These are phyloP conservation scores for Nicotiana tabacum DNA, from an alignment of 257 asterid species.

Conservation along the genomic window DNA sequence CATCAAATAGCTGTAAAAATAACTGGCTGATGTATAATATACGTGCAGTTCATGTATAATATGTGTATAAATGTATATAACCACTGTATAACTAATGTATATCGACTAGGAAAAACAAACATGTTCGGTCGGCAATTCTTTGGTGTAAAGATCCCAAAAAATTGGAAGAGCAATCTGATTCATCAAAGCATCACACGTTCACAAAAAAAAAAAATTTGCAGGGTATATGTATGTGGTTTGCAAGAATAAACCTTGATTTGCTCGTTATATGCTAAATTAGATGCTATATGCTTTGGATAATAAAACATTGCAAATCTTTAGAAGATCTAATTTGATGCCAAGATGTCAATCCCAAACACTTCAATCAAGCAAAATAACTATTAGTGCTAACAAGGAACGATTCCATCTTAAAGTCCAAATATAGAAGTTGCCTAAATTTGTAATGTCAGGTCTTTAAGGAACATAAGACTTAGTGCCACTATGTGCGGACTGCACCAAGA, in stretches of 20 bases:
- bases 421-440: neutral
- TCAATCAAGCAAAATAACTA: neutral
- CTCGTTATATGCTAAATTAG: neutral
- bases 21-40: too few species aligned
- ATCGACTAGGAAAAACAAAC: too few species aligned
- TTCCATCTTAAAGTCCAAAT: neutral
- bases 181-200: too few species aligned
- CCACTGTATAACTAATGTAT: too few species aligned
- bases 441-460: conserved; percentile 16
- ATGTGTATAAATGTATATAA: too few species aligned
- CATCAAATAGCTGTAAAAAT: too few species aligned
- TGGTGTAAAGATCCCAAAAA: too few species aligned
- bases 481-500: conserved; percentile 2
- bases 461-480: conserved; percentile 4
- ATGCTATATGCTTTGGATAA: neutral
- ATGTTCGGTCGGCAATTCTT: too few species aligned
- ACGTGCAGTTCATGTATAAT: too few species aligned
- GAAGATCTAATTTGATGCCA: neutral
- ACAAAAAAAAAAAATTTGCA: neutral
- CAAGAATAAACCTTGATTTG: neutral
- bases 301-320: neutral
- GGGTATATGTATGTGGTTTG: neutral
- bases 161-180: too few species aligned
- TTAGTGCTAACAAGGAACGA: neutral
- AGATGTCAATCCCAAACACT: neutral